Evolutionary conservation across 2,329 filamentous ascomycete species (phyloP), one percentile per base, ranked within the genome.

Genomic region (Orbilia javanica): DNA sequence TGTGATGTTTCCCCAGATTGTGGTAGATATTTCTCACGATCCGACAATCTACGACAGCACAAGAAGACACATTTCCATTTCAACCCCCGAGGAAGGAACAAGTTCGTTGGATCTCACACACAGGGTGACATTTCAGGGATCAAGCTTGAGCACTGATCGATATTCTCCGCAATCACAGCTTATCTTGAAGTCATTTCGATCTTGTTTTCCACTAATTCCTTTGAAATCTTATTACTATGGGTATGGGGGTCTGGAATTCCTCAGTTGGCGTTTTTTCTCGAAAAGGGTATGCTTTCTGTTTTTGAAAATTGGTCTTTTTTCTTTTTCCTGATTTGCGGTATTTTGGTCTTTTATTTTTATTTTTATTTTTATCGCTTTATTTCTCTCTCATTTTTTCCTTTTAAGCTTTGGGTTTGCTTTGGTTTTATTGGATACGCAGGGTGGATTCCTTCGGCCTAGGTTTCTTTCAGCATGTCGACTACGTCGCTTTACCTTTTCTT

Each of bases 61-160:
- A 67, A 66, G n/a, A 76, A 73, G 66, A 81, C 80, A 10, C 81
- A 82, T 42, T 80, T 79, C 64, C 80, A 81, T 29, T 78, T 65
- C 62, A 78, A 78, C 52, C 74, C 74, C 18, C 42, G 74, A 22
- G 74, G 67, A 25, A 60, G 74, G 52, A 78, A 78, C 52, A 78
- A 78, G 74, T 78, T 72, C 34, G 74, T 78, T 55, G 73, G 73
- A 46, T 8, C 36, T 10, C 46, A 50, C 7, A 25, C 46, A 34
- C 65, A 69, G n/a, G 39, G 36, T 22, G 66, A 77, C 18, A 48
- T 77, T 8, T 36, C 62, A 4, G 63, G 31, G 15, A 34, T 66
- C 29, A 72, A 53, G 42, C 60, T 53, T 72, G 48, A 62, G 25
- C 44, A 57, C n/a, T 53, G 48, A 55, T 39, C 29, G 7, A 44